A percentile compares a stretch with the other conserved stretches of the same genome.
These are phyloP conservation scores for Solanum verrucosum DNA, from an alignment of 257 asterid genomes.

Conservation along the genomic window DNA sequence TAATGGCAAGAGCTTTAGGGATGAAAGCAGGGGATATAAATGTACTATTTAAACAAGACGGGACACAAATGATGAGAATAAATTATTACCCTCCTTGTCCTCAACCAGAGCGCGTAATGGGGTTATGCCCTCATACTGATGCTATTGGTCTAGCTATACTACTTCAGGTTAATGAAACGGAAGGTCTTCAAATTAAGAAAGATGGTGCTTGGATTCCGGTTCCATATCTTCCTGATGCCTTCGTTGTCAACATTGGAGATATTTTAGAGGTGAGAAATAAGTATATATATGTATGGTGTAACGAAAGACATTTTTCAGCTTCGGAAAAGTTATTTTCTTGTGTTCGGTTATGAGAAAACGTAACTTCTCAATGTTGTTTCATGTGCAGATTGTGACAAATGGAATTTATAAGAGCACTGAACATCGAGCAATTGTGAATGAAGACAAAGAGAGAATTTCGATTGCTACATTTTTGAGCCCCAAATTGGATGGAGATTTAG, in stretches of 20 bases:
- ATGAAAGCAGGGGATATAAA: neutral
- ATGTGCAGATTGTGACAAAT: conserved; percentile 25
- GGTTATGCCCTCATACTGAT: conserved; percentile 42
- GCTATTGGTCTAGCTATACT: conserved; percentile 35
- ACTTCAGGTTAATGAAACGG: conserved; percentile 29
- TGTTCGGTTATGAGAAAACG: neutral
- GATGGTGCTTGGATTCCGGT: conserved; percentile 39
- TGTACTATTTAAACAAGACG: conserved; percentile 18
- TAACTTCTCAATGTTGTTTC: neutral
- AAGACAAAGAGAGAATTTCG: conserved; percentile 26
- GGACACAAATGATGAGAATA: conserved; percentile 39
- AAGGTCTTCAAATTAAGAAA: conserved; percentile 47
- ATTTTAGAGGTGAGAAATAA: conserved; percentile 26
- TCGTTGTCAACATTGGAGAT: conserved; percentile 39
- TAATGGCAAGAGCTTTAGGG: neutral
- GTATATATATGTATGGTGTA: neutral
- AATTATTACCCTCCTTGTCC: conserved; percentile 57
- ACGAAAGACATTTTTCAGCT: no score
- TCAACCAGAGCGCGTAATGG: conserved; percentile 39
- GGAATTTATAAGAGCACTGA: conserved; percentile 36
- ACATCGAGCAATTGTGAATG: conserved; percentile 35
- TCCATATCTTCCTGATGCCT: conserved; percentile 32
- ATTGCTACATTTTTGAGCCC: conserved; percentile 29
- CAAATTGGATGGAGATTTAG: neutral
- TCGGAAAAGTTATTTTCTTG: neutral